Percentiles rank a stretch among this genome's conserved stretches.
Conservation (phyloP, 305 asterid genomes). For the Fraxinus floribunda region DNA sequence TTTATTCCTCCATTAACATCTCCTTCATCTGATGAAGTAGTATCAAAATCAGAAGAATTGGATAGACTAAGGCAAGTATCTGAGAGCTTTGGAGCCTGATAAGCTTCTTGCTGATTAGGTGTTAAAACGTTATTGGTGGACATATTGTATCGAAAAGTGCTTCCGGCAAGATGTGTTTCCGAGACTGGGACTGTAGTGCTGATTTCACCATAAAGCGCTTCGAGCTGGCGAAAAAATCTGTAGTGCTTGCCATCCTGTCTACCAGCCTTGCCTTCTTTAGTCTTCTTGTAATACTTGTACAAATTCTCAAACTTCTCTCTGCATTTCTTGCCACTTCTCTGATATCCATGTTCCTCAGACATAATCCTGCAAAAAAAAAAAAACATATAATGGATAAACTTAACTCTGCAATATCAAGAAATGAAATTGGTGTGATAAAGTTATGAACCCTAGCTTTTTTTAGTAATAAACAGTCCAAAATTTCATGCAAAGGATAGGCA, state of each 20-base stretch:
- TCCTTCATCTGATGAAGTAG: conserved; percentile 24
- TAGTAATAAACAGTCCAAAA: not conserved
- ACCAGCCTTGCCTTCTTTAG: conserved; percentile 47
- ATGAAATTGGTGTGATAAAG: not conserved
- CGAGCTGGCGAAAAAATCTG: conserved; percentile 47
- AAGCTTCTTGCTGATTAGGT: not conserved
- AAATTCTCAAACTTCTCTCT: conserved; percentile 54
- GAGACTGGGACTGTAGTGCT: conserved; percentile 14
- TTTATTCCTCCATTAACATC: conserved; percentile 6
- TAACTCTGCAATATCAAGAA: not conserved
- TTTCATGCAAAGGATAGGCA: not conserved
- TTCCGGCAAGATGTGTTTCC: conserved; percentile 1
- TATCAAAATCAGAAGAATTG: conserved; percentile 16
- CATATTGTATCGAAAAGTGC: conserved; percentile 16
- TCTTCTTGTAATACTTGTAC: conserved; percentile 48
- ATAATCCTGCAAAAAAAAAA: not conserved
- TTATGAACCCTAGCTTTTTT: not conserved
- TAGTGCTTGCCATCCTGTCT: conserved; percentile 53
- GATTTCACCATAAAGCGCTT: conserved; percentile 36
- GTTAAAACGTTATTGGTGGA: not conserved
- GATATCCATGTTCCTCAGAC: conserved; percentile 40
- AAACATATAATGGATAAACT: not conserved
- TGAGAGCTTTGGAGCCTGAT: conserved; percentile 5
- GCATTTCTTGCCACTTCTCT: conserved; percentile 48
- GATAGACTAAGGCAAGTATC: conserved; percentile 2